These are phyloP conservation scores for Aspergillus sp. DNA, from an alignment of 2,329 filamentous ascomycete genomes.

Conservation along the genomic window DNA sequence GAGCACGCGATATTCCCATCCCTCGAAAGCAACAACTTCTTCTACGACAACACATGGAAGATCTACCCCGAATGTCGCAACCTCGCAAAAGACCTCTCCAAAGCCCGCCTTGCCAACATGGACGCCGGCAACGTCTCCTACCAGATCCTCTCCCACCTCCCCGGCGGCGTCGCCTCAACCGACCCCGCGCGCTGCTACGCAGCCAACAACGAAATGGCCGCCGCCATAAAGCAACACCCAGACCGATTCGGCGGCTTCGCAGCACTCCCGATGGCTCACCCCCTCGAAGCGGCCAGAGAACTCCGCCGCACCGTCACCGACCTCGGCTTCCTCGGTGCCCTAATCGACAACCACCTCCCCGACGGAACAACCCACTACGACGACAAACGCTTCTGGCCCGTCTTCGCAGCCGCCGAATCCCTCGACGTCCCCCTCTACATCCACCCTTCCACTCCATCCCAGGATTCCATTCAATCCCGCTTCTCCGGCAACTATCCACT, in stretches of 20 bases:
- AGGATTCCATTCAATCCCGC: slow-evolving; percentile 25
- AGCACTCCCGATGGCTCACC: slow-evolving; percentile 44
- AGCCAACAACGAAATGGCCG: slow-evolving; percentile 38
- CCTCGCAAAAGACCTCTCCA: slow-evolving; percentile 15
- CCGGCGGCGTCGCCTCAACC: slow-evolving; percentile 11
- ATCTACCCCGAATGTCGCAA: slow-evolving; percentile 16
- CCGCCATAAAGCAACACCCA: slow-evolving; percentile 33
- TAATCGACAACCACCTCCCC: slow-evolving; percentile 47
- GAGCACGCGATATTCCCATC: slow-evolving; percentile 21
- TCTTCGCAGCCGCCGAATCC: slow-evolving; percentile 47
- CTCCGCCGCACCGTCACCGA: slow-evolving; percentile 44
- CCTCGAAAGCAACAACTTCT: slow-evolving; percentile 12
- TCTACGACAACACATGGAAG: slow-evolving; percentile 7
- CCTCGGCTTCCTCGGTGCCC: slow-evolving; percentile 52
- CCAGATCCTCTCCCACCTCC: slow-evolving; percentile 21
- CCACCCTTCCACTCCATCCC: slow-evolving; percentile 49
- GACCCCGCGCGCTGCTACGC: slow-evolving; percentile 11
- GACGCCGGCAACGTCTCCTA: slow-evolving; percentile 8
- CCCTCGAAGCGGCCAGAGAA: slow-evolving; percentile 39
- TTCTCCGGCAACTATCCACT: slow-evolving; percentile 43
- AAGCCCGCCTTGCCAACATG: slow-evolving; percentile 12
- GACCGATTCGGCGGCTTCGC: slow-evolving; percentile 49
- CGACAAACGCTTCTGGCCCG: slow-evolving; percentile 44
- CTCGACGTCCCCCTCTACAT: slow-evolving; percentile 57
- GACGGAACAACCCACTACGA: slow-evolving; percentile 46